Percentiles rank a stretch among this genome's conserved stretches.
These are phyloP conservation scores for Lentinula raphanica DNA, from an alignment of 768 basidiomycete genomes.

Conservation along the genomic window DNA sequence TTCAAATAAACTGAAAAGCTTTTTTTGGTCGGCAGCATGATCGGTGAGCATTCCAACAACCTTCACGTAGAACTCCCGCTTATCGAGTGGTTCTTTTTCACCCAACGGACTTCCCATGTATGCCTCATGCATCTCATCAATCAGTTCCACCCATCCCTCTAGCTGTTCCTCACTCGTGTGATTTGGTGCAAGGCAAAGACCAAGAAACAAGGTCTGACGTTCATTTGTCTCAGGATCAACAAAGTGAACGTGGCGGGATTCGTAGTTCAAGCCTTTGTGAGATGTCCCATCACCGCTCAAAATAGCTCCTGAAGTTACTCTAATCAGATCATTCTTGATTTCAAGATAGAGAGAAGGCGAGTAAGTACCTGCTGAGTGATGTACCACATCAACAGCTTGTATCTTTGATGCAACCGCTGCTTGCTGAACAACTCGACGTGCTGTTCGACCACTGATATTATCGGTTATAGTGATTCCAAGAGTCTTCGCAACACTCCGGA, in stretches of 20 bases:
- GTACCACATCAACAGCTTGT: background rate
- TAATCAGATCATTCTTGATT: no score
- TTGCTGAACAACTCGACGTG: background rate
- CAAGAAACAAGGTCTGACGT: background rate
- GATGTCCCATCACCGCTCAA: background rate
- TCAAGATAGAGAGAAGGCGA: no score
- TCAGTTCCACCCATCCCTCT: constrained; percentile 2
- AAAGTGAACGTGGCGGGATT: background rate
- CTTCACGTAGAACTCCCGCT: background rate
- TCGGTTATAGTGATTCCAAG: background rate
- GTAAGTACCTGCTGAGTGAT: background rate
- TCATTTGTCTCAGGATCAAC: background rate
- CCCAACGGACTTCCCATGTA: constrained; percentile 8
- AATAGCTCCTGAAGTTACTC: background rate
- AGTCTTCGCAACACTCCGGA: background rate
- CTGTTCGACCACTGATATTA: background rate
- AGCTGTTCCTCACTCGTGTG: constrained; percentile 11
- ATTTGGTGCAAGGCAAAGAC: constrained; percentile 3
- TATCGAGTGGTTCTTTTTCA: background rate
- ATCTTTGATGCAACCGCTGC: background rate
- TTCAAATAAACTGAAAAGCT: no score
- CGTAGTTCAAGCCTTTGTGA: background rate
- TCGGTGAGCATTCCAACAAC: no score
- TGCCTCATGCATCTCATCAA: constrained; percentile 7
- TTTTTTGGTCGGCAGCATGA: no score